phyloP scores from a whole-genome alignment of 768 basidiomycete species.

The Russula earlei region DNA sequence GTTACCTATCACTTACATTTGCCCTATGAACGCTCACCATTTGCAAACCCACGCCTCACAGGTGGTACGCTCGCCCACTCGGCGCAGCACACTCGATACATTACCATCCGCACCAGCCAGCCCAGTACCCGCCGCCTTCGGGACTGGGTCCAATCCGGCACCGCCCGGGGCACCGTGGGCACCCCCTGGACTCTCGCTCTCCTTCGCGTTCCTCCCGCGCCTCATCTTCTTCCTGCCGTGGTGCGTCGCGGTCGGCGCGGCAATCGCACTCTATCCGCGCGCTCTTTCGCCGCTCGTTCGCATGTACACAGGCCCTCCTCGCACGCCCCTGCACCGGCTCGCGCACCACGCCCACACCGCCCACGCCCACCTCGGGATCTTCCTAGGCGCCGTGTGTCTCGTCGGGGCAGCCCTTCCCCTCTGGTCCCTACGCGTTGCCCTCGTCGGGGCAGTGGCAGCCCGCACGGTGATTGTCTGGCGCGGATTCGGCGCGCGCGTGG shows the following conservation, averaged over 20 bases:
- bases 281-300: conserved; percentile 6
- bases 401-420: neutral
- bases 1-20: no score
- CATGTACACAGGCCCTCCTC: neutral
- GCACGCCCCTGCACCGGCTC: conserved; percentile 15
- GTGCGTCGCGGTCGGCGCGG: conserved; percentile 16
- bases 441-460: neutral
- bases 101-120: neutral
- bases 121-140: neutral
- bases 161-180: neutral
- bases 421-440: neutral
- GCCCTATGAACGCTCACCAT: neutral
- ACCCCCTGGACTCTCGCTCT: neutral
- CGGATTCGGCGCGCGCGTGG: neutral
- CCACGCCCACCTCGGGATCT: conserved; percentile 13
- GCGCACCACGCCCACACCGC: conserved; percentile 18
- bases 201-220: neutral
- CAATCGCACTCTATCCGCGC: conserved; percentile 7
- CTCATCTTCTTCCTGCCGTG: conserved; percentile 15
- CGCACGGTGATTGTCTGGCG: conserved; percentile 6
- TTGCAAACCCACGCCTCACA: neutral
- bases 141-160: neutral
- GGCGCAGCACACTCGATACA: conserved; percentile 1
- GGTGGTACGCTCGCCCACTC: neutral
- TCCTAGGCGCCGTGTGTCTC: conserved; percentile 1